These are phyloP conservation scores for Juglanconis oblonga DNA, from an alignment of 2,329 filamentous ascomycete genomes.

Conservation along the genomic window DNA sequence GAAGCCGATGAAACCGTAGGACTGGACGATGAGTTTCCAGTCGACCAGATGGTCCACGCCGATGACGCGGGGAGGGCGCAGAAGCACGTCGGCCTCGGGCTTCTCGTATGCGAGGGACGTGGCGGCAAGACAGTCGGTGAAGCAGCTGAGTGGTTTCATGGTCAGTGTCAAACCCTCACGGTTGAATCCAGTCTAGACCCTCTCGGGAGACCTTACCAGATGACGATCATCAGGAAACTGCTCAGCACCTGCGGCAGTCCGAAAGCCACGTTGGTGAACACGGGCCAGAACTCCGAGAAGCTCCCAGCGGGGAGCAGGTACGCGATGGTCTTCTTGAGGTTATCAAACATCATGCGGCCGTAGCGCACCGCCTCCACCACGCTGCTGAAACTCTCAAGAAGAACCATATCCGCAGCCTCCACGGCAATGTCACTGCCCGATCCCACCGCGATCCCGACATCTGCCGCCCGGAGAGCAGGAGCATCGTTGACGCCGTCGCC, in stretches of 20 bases:
- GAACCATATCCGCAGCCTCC: constrained; percentile 76
- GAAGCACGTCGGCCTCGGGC: constrained; percentile 72
- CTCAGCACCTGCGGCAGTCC: constrained; percentile 71
- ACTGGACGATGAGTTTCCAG: constrained; percentile 68
- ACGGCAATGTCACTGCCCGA: constrained; percentile 81
- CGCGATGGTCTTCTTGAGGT: constrained; percentile 73
- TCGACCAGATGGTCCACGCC: constrained; percentile 71
- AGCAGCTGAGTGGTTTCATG: constrained; percentile 46
- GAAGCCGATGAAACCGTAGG: constrained; percentile 69
- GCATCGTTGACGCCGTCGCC: constrained; percentile 88
- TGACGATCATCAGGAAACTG: constrained; percentile 70
- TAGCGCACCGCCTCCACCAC: constrained; percentile 71
- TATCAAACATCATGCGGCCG: constrained; percentile 75
- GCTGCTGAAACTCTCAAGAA: constrained; percentile 71
- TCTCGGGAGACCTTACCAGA: constrained; percentile 44
- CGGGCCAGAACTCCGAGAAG: constrained; percentile 75
- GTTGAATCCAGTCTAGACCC: neutral
- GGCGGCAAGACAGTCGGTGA: constrained; percentile 73
- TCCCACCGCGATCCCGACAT: constrained; percentile 80
- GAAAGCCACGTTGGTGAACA: constrained; percentile 70
- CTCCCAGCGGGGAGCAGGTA: constrained; percentile 71
- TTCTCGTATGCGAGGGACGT: constrained; percentile 74
- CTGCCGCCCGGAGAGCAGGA: constrained; percentile 73
- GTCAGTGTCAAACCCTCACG: no score
- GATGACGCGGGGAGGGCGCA: constrained; percentile 64